Percentiles rank a stretch among this genome's conserved stretches.
phyloP scores from a whole-genome alignment of 192 early-diverging fungal genomes.

The Podila clonocystis region DNA sequence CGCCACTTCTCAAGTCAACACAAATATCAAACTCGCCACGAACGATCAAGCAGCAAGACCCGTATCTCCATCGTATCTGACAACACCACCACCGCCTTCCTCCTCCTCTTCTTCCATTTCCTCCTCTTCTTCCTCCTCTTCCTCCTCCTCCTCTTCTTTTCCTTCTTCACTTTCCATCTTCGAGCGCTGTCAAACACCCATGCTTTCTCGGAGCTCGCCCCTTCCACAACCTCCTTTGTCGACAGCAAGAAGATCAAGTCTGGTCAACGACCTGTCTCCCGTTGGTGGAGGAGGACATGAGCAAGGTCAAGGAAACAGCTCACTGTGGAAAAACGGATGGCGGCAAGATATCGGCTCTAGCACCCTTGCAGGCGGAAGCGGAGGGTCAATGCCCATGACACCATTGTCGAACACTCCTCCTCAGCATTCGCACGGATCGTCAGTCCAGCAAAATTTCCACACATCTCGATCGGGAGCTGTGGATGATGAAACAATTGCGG shows the following conservation, averaged over 20 bases:
- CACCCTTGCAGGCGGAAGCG: neutral
- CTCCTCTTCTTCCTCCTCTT: too few species aligned
- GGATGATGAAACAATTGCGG: neutral
- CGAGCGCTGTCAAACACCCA: neutral
- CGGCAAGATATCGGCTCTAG: neutral
- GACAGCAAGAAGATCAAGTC: neutral
- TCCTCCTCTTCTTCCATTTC: too few species aligned
- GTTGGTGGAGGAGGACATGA: neutral
- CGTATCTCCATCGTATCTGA: too few species aligned
- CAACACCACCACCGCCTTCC: too few species aligned
- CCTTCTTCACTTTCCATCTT: neutral
- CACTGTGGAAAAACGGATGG: neutral
- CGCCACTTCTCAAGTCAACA: too few species aligned
- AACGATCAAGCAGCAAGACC: too few species aligned
- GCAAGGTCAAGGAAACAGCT: neutral
- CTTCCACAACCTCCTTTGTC: neutral
- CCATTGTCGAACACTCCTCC: neutral
- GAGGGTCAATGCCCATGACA: slow-evolving; percentile 3
- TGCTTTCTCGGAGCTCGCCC: neutral
- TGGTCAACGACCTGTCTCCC: neutral
- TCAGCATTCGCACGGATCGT: neutral
- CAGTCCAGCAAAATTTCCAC: slow-evolving; percentile 3
- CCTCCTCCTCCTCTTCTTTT: too few species aligned
- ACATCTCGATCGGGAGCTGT: neutral
- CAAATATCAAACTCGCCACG: too few species aligned